Conservation (phyloP, 2,329 filamentous ascomycete genomes). For the Fusarium sp. region DNA sequence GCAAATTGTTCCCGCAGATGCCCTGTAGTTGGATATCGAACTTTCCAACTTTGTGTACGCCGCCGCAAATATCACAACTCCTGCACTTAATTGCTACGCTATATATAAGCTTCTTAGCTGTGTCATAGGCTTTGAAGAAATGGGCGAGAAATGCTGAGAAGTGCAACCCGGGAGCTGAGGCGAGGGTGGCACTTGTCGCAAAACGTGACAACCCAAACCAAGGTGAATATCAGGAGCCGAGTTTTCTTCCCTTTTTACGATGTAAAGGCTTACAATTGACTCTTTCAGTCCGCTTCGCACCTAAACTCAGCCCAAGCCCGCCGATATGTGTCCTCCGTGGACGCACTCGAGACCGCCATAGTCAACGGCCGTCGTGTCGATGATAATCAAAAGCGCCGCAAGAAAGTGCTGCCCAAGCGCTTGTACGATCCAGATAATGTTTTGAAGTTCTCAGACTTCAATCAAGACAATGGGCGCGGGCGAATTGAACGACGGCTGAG, state of each 20-base stretch:
- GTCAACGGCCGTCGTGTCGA: not conserved
- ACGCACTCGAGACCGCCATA: slow-evolving; percentile 14
- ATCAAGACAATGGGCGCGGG: not conserved
- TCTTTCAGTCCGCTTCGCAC: slow-evolving; percentile 12
- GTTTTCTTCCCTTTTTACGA: not conserved
- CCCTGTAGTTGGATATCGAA: not conserved
- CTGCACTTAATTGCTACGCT: not conserved
- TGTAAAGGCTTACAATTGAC: slow-evolving; percentile 15
- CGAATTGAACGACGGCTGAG: slow-evolving; percentile 32
- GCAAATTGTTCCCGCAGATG: slow-evolving; percentile 16
- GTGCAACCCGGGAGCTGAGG: slow-evolving; percentile 46
- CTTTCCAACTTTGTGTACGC: not conserved
- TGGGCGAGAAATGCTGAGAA: slow-evolving; percentile 51
- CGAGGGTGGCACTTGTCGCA: slow-evolving; percentile 41
- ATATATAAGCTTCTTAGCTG: not conserved
- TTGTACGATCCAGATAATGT: not conserved
- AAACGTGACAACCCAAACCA: slow-evolving; percentile 30
- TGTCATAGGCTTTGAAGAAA: slow-evolving; percentile 34
- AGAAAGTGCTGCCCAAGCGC: not conserved
- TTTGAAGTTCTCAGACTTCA: not conserved
- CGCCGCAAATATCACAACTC: not conserved
- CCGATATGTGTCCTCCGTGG: slow-evolving; percentile 13
- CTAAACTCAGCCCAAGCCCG: not conserved
- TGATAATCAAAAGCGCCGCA: not conserved
- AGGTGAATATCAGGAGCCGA: slow-evolving; percentile 33